These are phyloP conservation scores for Chlamydomonas incerta DNA, from an alignment of 139 green algal species.

Conservation along the genomic window DNA sequence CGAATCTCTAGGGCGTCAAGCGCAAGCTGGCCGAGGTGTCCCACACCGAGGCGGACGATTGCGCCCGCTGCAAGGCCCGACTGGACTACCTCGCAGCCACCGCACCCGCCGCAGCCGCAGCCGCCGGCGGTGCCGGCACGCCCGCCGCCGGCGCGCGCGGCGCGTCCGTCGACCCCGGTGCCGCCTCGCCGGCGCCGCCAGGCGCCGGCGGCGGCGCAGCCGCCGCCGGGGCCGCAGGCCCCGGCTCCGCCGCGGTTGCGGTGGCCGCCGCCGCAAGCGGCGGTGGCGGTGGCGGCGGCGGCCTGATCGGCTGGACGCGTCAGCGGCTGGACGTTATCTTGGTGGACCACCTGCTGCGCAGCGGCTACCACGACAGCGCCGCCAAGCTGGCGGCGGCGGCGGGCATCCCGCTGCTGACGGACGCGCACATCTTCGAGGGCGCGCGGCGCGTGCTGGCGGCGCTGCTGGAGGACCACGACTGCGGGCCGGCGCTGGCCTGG, in stretches of 20 bases:
- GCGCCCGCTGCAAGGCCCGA: slow-evolving; percentile 66
- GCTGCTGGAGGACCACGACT: slow-evolving; percentile 73
- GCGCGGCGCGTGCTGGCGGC: slow-evolving; percentile 70
- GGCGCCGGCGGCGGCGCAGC: no score
- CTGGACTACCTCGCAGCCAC: slow-evolving; percentile 68
- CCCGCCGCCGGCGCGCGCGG: background rate
- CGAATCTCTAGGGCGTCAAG: slow-evolving; percentile 69
- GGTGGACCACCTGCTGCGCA: slow-evolving; percentile 85
- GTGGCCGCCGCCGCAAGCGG: background rate
- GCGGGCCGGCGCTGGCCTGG: slow-evolving; percentile 83
- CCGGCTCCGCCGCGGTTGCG: background rate
- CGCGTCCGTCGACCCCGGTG: no score
- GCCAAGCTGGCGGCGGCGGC: slow-evolving; percentile 39
- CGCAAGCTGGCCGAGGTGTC: slow-evolving; percentile 78
- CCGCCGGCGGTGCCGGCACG: background rate
- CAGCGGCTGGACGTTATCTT: slow-evolving; percentile 78
- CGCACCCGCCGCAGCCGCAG: background rate
- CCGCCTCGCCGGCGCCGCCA: no score
- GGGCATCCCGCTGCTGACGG: slow-evolving; percentile 71
- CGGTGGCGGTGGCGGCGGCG: background rate
- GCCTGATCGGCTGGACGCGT: slow-evolving; percentile 73
- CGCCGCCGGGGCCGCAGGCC: background rate
- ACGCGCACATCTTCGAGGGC: slow-evolving; percentile 83
- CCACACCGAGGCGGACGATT: slow-evolving; percentile 70
- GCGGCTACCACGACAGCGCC: slow-evolving; percentile 67